Percentiles rank a stretch among this genome's conserved stretches.
phyloP scores from a whole-genome alignment of 768 basidiomycete species.

The Flagelloscypha sp. region DNA sequence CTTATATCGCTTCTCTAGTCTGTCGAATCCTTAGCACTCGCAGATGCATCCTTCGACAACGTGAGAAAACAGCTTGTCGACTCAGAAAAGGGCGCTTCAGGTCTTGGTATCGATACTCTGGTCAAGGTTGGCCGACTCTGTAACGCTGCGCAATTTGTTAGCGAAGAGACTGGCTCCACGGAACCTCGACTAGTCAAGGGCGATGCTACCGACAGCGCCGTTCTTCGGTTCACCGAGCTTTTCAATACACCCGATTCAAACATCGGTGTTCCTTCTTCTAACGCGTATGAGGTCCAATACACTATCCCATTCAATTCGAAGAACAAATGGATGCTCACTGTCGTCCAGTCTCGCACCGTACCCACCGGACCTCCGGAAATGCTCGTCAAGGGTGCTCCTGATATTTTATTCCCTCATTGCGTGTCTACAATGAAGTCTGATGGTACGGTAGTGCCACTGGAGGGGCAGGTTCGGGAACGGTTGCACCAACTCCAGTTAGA shows the following conservation, averaged over 20 bases:
- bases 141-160: conserved; percentile 47
- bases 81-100: conserved; percentile 5
- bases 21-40: conserved; percentile 31
- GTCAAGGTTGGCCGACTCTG: conserved; percentile 44
- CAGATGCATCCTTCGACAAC: conserved; percentile 19
- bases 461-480: conserved; percentile 12
- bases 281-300: conserved; percentile 19
- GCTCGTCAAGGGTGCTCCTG: conserved; percentile 54
- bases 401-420: conserved; percentile 38
- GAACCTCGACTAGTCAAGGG: conserved; percentile 30
- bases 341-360: conserved; percentile 18
- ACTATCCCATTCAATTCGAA: conserved; percentile 40
- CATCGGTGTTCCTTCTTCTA: conserved; percentile 16
- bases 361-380: conserved; percentile 21
- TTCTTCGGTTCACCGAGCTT: conserved; percentile 39
- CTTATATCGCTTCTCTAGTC: conserved; percentile 18
- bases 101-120: conserved; percentile 20
- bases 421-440: conserved; percentile 22
- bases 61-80: conserved; percentile 11
- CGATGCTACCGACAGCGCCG: conserved; percentile 47
- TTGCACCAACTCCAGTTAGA: conserved; percentile 24
- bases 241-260: conserved; percentile 16
- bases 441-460: conserved; percentile 25
- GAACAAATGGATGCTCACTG: conserved; percentile 53
- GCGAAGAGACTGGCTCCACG: conserved; percentile 15